Base-by-base conservation (phyloP, 1,139 yeast genomes). In the Pneumocystis canis region DNA sequence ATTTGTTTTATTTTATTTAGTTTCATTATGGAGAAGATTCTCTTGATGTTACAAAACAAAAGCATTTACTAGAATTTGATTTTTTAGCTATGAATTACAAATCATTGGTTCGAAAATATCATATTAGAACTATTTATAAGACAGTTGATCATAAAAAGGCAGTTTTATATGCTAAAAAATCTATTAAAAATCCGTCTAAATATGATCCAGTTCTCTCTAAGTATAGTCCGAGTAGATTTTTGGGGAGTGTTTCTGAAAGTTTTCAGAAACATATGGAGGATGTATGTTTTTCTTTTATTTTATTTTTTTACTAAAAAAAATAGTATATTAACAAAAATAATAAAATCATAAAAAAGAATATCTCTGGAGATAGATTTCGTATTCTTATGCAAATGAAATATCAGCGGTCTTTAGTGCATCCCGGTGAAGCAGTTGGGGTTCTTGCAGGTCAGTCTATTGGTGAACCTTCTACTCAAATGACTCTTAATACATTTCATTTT, bases 381-480 rank as follows among this genome's bases (percentile, higher is more conserved):
- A 95, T 97, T 5, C 81, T 94, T 73, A 94, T 94, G 98, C 97
- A 90, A 78, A 82, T 94, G 78, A 92, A 92, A 76, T 94, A 94
- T 77, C 94, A 92, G 97, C 87, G 95, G 73, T 89, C 97, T 14
- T 79, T 90, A 68, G 84, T 92, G 63, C 83, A 89, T 71, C 97
- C 99, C 11, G 98, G 99, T 73, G 99, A 94, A 76, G 84, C 97
- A 61, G 98, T 94, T 65, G 99, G 99, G 76, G 90, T 94, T 72
- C 87, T 94, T 76, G 98, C 98, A 9, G 87, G 97, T 56, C 97
- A 94, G 77, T 90, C 97, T 64, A 85, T 94, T 73, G 99, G 99
- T 77, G 99, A 94, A 77, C 99, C 99, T 62, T 89, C 97, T 3
- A 94, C 99, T 5, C 99, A 94, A 79, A 94, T 94, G 99, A 94